phyloP scores from a whole-genome alignment of 1,139 yeast genomes.

The Neolecta irregularis region DNA sequence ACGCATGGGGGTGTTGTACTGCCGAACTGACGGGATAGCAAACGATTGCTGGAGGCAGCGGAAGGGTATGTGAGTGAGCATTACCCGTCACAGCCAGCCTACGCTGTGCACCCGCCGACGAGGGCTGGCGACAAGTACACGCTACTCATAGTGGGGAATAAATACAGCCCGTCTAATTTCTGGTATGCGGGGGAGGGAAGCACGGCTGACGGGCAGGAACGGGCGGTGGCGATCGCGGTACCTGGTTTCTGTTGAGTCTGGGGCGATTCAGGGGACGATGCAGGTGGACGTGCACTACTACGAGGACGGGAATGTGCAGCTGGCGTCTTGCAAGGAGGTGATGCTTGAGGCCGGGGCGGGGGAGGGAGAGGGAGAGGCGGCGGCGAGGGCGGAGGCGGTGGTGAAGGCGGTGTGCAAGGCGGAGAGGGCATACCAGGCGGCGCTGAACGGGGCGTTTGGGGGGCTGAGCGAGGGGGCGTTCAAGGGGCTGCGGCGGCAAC shows the following conservation, averaged over 20 bases:
- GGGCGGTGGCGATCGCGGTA: constrained; percentile 79
- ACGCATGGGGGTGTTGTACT: constrained; percentile 12
- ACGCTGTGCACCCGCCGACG: constrained; percentile 39
- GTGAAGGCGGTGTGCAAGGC: constrained; percentile 37
- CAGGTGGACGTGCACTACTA: constrained; percentile 72
- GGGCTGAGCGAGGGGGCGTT: constrained; percentile 66
- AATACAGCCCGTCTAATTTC: constrained; percentile 58
- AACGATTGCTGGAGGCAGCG: constrained; percentile 16
- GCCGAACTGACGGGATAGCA: constrained; percentile 35
- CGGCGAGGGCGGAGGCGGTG: constrained; percentile 23
- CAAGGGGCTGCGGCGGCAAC: constrained; percentile 72
- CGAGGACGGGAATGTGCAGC: constrained; percentile 89
- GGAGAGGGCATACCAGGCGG: constrained; percentile 49
- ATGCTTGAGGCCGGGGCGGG: constrained; percentile 20
- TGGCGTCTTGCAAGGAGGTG: constrained; percentile 36
- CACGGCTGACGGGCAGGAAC: constrained; percentile 31
- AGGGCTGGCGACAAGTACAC: constrained; percentile 29
- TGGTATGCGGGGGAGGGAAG: too few relatives aligned
- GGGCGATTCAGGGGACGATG: constrained; percentile 35
- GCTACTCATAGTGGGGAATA: constrained; percentile 53
- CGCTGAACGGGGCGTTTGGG: constrained; percentile 48
- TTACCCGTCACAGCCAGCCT: constrained; percentile 32
- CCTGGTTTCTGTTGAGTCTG: constrained; percentile 25
- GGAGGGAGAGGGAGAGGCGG: constrained; percentile 17
- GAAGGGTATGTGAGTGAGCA: constrained; percentile 29